Conservation (phyloP, 768 basidiomycete species). For the Mycena galopus region DNA sequence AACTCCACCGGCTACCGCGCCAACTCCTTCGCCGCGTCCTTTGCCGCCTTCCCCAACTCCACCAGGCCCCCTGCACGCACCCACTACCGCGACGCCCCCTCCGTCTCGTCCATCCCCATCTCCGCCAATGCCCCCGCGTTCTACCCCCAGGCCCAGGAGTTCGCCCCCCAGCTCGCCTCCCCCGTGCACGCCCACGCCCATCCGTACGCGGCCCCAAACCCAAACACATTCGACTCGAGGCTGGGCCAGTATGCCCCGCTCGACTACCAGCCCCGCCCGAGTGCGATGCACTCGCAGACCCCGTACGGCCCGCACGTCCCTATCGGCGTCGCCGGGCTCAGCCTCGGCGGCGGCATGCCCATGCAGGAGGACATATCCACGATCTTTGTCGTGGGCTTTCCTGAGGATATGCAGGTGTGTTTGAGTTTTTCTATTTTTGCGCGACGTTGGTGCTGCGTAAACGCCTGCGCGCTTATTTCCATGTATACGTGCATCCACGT, state of each 20-base stretch:
- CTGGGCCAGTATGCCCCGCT: constrained; percentile 43
- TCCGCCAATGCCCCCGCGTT: no score
- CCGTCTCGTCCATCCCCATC: no score
- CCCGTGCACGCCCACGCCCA: constrained; percentile 40
- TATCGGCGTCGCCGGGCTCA: constrained; percentile 39
- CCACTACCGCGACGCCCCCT: constrained; percentile 18
- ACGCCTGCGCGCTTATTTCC: neutral
- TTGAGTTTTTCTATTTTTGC: neutral
- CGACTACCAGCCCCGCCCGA: constrained; percentile 40
- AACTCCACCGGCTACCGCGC: constrained; percentile 43
- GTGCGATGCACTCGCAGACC: constrained; percentile 75
- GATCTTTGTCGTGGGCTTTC: constrained; percentile 98
- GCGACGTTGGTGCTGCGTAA: neutral
- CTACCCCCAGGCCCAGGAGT: constrained; percentile 23
- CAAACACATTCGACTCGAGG: constrained; percentile 50
- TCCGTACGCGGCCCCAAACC: constrained; percentile 50
- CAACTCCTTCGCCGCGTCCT: constrained; percentile 41
- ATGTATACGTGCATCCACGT: neutral
- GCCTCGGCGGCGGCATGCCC: constrained; percentile 42
- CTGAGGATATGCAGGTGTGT: constrained; percentile 96
- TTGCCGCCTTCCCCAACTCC: constrained; percentile 41
- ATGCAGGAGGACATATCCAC: constrained; percentile 92
- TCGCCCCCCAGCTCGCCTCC: constrained; percentile 31
- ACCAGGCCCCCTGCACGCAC: constrained; percentile 2
- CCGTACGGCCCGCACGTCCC: constrained; percentile 81